Base-by-base conservation (phyloP, 345 rosid species). In the Raphanus sativus region DNA sequence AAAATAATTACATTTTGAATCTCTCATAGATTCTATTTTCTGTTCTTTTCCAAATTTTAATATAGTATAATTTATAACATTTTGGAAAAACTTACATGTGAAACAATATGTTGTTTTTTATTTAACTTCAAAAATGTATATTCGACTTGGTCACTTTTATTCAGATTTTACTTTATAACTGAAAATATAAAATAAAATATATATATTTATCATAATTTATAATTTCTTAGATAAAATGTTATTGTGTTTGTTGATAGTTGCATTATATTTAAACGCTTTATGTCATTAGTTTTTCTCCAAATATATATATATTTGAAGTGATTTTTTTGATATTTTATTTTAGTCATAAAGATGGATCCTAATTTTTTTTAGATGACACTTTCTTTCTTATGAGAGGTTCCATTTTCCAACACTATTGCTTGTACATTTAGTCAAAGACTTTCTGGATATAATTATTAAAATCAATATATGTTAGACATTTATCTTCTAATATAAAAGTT, bases 351-450 rank as follows among this genome's bases (percentile, higher is more conserved):
- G 62, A 62, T 62, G 65, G 74, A 58, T 76, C 70, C 71, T 70
- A 71, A 45, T n/a, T 58, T 71, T 45, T 71, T 56, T 42, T 71
- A 12, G 52, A 42, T 12, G 2, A 12, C 52, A 33, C 52, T 6
- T 65, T 71, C 34, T 76, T 10, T 36, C 64, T 62, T 2, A 52
- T 26, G 56, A 7, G 38, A 36, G 5, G 16, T 52, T 52, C 8
- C 11, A 63, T 26, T 36, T 70, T 77, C 65, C 71, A 63, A 38
- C 70, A 54, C 8, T 63, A 60, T 30, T 62, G 6, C 61, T 42
- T 65, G 72, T 67, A 70, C 81, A 71, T 40, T 77, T 64, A 56
- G 81, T 77, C 71, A 77, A 75, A 77, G 30, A 8, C 58, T 54
- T 64, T 65, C 45, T 64, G 67, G 52, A 65, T 65, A 71, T 63